These are phyloP conservation scores for Cystobasidium tubakii DNA, from an alignment of 768 basidiomycete genomes.

Conservation along the genomic window DNA sequence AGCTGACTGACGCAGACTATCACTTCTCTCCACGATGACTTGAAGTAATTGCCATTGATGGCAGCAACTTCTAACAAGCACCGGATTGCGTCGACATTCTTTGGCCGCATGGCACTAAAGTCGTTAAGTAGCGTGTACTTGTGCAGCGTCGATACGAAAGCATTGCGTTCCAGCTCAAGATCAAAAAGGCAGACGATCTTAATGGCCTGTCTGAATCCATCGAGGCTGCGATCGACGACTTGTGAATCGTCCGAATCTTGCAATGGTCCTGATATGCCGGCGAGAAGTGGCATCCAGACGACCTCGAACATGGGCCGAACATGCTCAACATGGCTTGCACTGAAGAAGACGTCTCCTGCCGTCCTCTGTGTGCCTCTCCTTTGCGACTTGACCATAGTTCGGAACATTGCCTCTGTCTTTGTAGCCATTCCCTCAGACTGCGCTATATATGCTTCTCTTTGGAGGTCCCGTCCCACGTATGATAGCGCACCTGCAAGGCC, in stretches of 20 bases:
- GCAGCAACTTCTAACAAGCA: constrained; percentile 87
- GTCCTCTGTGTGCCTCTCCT: constrained; percentile 60
- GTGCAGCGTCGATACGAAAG: constrained; percentile 88
- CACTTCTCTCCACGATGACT: constrained; percentile 93
- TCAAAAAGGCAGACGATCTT: constrained; percentile 95
- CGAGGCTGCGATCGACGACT: constrained; percentile 80
- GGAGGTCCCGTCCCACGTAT: constrained; percentile 85
- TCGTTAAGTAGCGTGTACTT: constrained; percentile 99
- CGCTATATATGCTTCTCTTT: constrained; percentile 89
- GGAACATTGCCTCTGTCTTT: constrained; percentile 93
- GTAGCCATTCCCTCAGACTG: constrained; percentile 94
- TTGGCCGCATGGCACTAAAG: constrained; percentile 95
- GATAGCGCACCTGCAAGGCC: constrained; percentile 77
- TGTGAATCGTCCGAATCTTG: constrained; percentile 94
- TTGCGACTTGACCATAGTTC: constrained; percentile 83
- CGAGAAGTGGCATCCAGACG: constrained; percentile 96
- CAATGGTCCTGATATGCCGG: constrained; percentile 85
- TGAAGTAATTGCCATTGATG: constrained; percentile 91
- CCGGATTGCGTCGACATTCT: constrained; percentile 99
- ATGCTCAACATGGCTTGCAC: constrained; percentile 91
- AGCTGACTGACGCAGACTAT: constrained; percentile 94
- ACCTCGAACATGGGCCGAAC: constrained; percentile 99
- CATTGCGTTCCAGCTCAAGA: constrained; percentile 93
- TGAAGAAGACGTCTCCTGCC: constrained; percentile 75
- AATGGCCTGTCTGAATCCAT: constrained; percentile 96